phyloP scores from a whole-genome alignment of 2,329 filamentous ascomycete species.

The Claviceps sp. region DNA sequence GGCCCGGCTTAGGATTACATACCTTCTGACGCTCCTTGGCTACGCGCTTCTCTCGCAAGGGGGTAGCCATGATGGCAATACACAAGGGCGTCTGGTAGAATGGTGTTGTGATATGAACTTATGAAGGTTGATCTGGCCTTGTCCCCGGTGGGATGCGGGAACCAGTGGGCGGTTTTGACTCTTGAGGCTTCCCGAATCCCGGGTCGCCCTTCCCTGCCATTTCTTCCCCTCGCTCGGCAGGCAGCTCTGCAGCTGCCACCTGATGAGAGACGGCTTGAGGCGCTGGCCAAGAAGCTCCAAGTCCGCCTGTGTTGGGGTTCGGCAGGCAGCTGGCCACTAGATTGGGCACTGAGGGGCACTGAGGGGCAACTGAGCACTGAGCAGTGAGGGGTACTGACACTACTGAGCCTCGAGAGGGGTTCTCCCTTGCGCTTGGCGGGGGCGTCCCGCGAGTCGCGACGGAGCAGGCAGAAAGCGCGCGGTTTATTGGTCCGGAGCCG shows the following conservation, averaged over 20 bases:
- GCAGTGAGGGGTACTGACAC: no score
- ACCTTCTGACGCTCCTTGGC: conserved; percentile 19
- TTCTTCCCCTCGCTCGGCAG: background rate
- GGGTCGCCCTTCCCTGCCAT: background rate
- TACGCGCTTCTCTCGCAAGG: conserved; percentile 15
- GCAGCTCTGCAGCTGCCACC: background rate
- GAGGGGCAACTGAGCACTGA: background rate
- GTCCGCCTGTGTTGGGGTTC: background rate
- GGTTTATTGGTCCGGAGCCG: background rate
- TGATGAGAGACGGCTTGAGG: background rate
- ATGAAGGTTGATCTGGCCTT: background rate
- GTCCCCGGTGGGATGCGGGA: background rate
- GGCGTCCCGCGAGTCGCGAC: no score
- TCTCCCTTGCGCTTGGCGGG: no score
- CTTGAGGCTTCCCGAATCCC: background rate
- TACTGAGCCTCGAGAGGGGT: no score
- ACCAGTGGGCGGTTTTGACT: background rate
- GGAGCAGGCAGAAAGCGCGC: background rate
- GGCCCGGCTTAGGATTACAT: background rate
- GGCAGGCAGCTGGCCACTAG: background rate
- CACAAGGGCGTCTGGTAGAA: background rate
- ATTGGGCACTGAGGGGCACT: background rate
- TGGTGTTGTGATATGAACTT: conserved; percentile 1
- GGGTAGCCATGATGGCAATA: conserved; percentile 13
- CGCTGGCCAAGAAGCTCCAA: background rate